Percentiles rank a stretch among this genome's conserved stretches.
phyloP scores from a whole-genome alignment of 1,284 basidiomycete genomes.

The Fomitopsis palustris region DNA sequence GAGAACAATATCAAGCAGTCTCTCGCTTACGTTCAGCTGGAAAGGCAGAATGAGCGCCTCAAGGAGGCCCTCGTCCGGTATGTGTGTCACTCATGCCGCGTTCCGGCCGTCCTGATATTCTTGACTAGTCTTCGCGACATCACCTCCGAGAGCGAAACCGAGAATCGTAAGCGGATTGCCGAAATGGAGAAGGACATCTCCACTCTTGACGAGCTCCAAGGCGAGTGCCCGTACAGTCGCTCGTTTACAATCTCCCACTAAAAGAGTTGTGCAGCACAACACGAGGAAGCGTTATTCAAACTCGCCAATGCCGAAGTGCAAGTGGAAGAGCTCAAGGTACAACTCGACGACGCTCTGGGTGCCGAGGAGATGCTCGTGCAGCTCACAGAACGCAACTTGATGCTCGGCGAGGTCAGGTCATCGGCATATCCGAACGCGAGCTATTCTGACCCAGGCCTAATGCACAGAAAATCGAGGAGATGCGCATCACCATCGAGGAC shows the following conservation, averaged over 20 bases:
- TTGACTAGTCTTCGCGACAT: slow-evolving; percentile 76
- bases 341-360: slow-evolving; percentile 93
- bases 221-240: slow-evolving; percentile 31
- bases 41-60: slow-evolving; percentile 93
- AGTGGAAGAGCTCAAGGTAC: slow-evolving; percentile 90
- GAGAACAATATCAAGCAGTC: slow-evolving; percentile 57
- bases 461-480: slow-evolving; percentile 89
- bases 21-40: slow-evolving; percentile 86
- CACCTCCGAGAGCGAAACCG: slow-evolving; percentile 83
- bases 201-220: slow-evolving; percentile 65
- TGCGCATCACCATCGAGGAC: slow-evolving; percentile 93
- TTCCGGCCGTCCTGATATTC: neutral
- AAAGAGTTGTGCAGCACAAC: slow-evolving; percentile 51
- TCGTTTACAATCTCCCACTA: neutral
- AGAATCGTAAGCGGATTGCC: slow-evolving; percentile 76
- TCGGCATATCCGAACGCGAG: neutral
- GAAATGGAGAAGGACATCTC: slow-evolving; percentile 90
- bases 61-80: slow-evolving; percentile 91
- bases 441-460: neutral
- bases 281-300: slow-evolving; percentile 77
- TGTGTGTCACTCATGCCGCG: slow-evolving; percentile 14
- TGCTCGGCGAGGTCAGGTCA: slow-evolving; percentile 74
- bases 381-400: slow-evolving; percentile 91
- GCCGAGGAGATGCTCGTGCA: slow-evolving; percentile 97
- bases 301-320: slow-evolving; percentile 85